A percentile compares a stretch with the other conserved stretches of the same genome.
phyloP scores from a whole-genome alignment of 768 basidiomycete species.

The Ramaria sp. region DNA sequence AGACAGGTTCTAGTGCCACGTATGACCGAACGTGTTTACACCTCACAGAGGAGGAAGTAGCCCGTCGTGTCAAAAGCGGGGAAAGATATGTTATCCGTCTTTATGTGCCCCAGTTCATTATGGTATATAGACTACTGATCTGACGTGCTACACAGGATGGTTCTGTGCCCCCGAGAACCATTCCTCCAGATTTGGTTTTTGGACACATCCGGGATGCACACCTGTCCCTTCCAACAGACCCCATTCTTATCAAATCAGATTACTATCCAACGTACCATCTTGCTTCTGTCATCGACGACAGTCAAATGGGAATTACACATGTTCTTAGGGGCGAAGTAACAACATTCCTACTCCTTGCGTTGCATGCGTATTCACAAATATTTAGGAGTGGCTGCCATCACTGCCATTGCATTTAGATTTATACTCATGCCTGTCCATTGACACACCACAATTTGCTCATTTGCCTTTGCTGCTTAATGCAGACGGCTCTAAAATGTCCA shows the following conservation, averaged over 20 bases:
- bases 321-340: constrained; percentile 87
- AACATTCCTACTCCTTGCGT: neutral
- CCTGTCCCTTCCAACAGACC: constrained; percentile 76
- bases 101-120: constrained; percentile 42
- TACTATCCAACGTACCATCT: constrained; percentile 93
- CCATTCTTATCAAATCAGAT: constrained; percentile 87
- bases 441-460: constrained; percentile 79
- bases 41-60: constrained; percentile 78
- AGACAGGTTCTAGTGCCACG: constrained; percentile 61
- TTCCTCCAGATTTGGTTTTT: constrained; percentile 64
- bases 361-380: neutral
- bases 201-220: constrained; percentile 64
- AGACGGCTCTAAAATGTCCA: constrained; percentile 91
- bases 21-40: constrained; percentile 88
- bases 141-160: constrained; percentile 35
- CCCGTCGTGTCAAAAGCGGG: constrained; percentile 59
- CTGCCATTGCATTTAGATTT: constrained; percentile 85
- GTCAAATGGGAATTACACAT: constrained; percentile 93
- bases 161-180: constrained; percentile 38
- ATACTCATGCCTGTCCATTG: constrained; percentile 65
- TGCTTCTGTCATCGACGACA: constrained; percentile 92
- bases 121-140: no score
- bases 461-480: constrained; percentile 82
- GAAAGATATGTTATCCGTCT: constrained; percentile 78
- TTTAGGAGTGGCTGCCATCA: constrained; percentile 92